Evolutionary conservation across 805 yeast species (phyloP), one percentile per base, ranked within the genome.

Genomic region (Clavispora vitiphila): DNA sequence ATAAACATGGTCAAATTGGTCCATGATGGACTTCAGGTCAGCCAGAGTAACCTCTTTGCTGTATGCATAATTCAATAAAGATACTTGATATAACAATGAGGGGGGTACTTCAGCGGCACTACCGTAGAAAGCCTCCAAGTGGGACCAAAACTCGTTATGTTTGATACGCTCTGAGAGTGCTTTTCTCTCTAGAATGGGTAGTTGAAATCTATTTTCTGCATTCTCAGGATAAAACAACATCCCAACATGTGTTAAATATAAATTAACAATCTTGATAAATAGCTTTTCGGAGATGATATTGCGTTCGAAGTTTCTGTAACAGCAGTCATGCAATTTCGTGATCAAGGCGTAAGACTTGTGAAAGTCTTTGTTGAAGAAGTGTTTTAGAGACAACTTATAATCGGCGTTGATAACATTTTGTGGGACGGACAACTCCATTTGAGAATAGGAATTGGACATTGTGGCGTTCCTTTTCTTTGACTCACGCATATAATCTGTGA

Each of bases 211-310:
- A 20, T 32, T 34, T 22, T 26, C 29, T 18, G 25, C 41, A 29
- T 35, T 36, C 5, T 48, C 39, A n/a, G 30, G 30, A 20, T 38
- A 44, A 26, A 49, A 34, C 25, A 45, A 37, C 8, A 63, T 44
- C 1, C 74, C 73, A 6, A 63, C 48, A 40, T 67, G 62, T 3
- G 67, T 58, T 43, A 68, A 53, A 44, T 67, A 69, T 35, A 69
- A 52, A 34, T 59, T 58, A 23, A 64, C 50, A 16, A 67, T 60
- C 44, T 66, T 67, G 38, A 54, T 48, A 41, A 66, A 65, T n/a
- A 61, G 44, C 8, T 45, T 46, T 39, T 65, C 67, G 7, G 51
- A 47, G 15, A 65, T 52, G 22, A 49, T 40, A 18, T 60, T 64
- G 18, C 54, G 51, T 10, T 42, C 44, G 27, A 51, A 57, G 37